Base-by-base conservation (phyloP, 106 monocot genomes). In the Alisma plantagoaquatica region DNA sequence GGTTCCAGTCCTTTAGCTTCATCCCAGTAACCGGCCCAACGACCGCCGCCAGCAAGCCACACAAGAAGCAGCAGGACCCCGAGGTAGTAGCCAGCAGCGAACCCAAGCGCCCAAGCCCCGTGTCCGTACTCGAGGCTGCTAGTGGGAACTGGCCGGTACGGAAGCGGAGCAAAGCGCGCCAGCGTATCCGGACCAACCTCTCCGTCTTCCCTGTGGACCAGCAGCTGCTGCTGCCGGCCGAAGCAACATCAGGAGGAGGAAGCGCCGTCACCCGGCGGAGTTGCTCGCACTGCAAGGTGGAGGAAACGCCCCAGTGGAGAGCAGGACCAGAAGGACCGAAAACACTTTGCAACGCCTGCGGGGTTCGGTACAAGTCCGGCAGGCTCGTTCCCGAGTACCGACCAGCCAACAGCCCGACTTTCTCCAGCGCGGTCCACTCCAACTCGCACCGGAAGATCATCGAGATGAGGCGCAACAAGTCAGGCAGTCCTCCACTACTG, bases 251-350 rank as follows among this genome's bases (percentile, higher is more conserved):
- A 16, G 29, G 23, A 2, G 54, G 35, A 53, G 46, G 23, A n/a
- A n/a, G n/a, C n/a, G n/a, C n/a, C n/a, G n/a, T n/a, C n/a, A n/a
- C n/a, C n/a, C n/a, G 26, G 57, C 57, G 65, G 61, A 59, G 51
- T 69, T 82, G 81, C 53, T 31, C 46, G 61, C 76, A 77, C 69
- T 76, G 81, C 69, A 65, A 56, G 52, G 47, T 68, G 53, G 81
- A 70, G 62, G 70, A 73, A 49, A 82, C 76, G 29, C 81, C 81
- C 33, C 81, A 82, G 76, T 82, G 81, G 81, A 31, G 81, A 43
- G 69, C 71, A 15, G 76, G 81, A 47, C 81, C 81, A 48, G 68
- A 77, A 5, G 81, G 81, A 4, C 81, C 81, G 21, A 82, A 82
- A 53, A 82, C 81, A 56, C 81, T 81, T n/a, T n/a, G n/a, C n/a